Evolutionary conservation across 306 rosid genomes (phyloP), one percentile per base, ranked within the genome.

Genomic region (Neltuma alba): DNA sequence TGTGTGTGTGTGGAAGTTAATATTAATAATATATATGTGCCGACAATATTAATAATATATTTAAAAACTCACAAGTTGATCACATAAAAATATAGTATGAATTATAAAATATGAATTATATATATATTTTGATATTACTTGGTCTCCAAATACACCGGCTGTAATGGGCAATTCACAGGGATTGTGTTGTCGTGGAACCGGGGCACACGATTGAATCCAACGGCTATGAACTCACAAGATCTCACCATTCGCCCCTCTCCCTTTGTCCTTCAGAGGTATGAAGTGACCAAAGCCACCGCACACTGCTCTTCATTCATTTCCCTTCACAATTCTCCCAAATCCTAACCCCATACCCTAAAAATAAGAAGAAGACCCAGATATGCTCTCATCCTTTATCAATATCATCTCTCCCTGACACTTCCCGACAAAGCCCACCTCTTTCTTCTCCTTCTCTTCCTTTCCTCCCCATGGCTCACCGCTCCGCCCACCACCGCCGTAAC

Each of bases 401-500:
- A 2, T 21, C 27, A 30, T 45, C 60, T 34, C 44, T 44, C 74
- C 30, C 66, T 54, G 9, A 14, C 64, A 45, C 1, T 64, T 33
- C 27, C 41, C 47, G 11, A 18, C 80, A 58, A 23, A 40, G 9
- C 13, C 21, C 78, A 23, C 73, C 36, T 16, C 75, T 3, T 50
- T 60, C 48, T 45, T 42, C 37, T 25, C 28, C 81, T 41, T 27
- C 57, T n/a, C 28, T 41, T 14, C 15, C 44, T 6, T 44, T 34
- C 82, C 74, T 31, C 34, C 75, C 30, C 70, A 88, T 89, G 92
- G 84, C 95, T 28, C 88, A 83, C 89, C 85, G 84, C 36, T n/a
- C 84, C 83, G 52, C 84, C 48, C 91, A 82, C 5, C 89, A 82
- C 7, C 89, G 89, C 81, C 91, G 89, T 82, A 89, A 70, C 57